Percentiles rank a stretch among this genome's conserved stretches.
These are phyloP conservation scores for Trametes cubensis DNA, from an alignment of 768 basidiomycete species.

Conservation along the genomic window DNA sequence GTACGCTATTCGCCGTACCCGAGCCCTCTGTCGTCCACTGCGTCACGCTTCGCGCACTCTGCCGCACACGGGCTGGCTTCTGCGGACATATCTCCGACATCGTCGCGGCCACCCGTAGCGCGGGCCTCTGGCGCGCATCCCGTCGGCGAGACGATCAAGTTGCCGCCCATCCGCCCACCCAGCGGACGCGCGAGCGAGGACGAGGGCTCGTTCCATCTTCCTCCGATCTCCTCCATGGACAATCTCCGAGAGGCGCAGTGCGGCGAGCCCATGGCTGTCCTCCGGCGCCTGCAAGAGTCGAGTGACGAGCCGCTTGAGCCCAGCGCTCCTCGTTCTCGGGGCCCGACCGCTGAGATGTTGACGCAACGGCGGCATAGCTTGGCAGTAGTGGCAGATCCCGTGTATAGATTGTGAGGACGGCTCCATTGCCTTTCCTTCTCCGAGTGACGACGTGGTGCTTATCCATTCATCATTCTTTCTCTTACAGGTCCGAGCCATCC, in stretches of 20 bases:
- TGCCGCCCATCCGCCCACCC: slow-evolving; percentile 47
- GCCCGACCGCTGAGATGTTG: slow-evolving; percentile 5
- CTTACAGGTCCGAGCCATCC: slow-evolving; percentile 13
- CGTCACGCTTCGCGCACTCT: slow-evolving; percentile 32
- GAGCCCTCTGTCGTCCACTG: slow-evolving; percentile 27
- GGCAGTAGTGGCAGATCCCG: slow-evolving; percentile 16
- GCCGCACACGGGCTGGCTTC: slow-evolving; percentile 32
- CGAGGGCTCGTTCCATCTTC: slow-evolving; percentile 26
- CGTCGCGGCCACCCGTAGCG: slow-evolving; percentile 32
- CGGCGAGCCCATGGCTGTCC: slow-evolving; percentile 64
- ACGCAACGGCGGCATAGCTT: slow-evolving; percentile 21
- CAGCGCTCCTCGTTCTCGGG: slow-evolving; percentile 11
- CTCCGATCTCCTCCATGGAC: slow-evolving; percentile 53
- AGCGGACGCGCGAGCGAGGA: slow-evolving; percentile 13
- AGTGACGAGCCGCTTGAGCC: slow-evolving; percentile 45
- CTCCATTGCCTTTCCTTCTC: not conserved
- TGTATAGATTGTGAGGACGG: slow-evolving; percentile 7
- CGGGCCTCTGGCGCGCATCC: slow-evolving; percentile 21
- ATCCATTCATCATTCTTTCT: slow-evolving; percentile 6
- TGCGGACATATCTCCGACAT: slow-evolving; percentile 40
- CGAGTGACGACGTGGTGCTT: not conserved
- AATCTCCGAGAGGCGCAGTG: slow-evolving; percentile 54
- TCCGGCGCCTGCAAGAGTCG: slow-evolving; percentile 56
- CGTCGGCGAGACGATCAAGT: slow-evolving; percentile 37
- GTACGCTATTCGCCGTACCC: slow-evolving; percentile 52